A percentile compares a stretch with the other conserved stretches of the same genome.
Conservation (phyloP, 2,329 filamentous ascomycete genomes). For the Knoxdaviesia proteae region DNA sequence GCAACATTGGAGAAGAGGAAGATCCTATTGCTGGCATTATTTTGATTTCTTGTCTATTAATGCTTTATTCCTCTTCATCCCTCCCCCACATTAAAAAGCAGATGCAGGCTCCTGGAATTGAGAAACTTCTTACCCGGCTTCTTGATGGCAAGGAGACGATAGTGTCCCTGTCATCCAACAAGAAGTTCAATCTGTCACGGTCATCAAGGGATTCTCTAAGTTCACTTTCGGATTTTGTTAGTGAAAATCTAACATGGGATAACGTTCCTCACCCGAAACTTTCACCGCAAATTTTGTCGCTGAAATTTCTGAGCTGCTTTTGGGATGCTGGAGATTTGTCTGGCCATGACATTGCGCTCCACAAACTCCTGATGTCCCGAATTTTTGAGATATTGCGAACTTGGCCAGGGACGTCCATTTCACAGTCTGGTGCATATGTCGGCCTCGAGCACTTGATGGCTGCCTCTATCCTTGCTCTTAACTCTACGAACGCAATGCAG, state of each 20-base stretch:
- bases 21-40: conserved; percentile 43
- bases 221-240: no score
- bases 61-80: conserved; percentile 38
- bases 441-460: conserved; percentile 8
- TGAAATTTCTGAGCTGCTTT: conserved; percentile 13
- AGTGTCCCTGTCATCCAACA: conserved; percentile 37
- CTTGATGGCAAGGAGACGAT: conserved; percentile 35
- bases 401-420: no score
- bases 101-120: conserved; percentile 31
- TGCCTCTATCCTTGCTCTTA: conserved; percentile 30
- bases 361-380: no score
- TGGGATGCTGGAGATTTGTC: no score
- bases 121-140: conserved; percentile 32
- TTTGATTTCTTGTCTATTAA: conserved; percentile 40
- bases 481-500: conserved; percentile 26
- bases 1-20: conserved; percentile 33
- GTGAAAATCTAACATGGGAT: conserved; percentile 31
- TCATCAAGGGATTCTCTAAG: no score
- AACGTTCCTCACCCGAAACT: conserved; percentile 25
- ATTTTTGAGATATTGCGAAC: no score
- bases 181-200: conserved; percentile 48
- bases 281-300: conserved; percentile 40
- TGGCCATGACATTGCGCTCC: no score
- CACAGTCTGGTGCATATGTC: no score
- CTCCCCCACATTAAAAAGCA: conserved; percentile 38